These are phyloP conservation scores for Bombardia bombarda DNA, from an alignment of 495 filamentous ascomycete species.

Conservation along the genomic window DNA sequence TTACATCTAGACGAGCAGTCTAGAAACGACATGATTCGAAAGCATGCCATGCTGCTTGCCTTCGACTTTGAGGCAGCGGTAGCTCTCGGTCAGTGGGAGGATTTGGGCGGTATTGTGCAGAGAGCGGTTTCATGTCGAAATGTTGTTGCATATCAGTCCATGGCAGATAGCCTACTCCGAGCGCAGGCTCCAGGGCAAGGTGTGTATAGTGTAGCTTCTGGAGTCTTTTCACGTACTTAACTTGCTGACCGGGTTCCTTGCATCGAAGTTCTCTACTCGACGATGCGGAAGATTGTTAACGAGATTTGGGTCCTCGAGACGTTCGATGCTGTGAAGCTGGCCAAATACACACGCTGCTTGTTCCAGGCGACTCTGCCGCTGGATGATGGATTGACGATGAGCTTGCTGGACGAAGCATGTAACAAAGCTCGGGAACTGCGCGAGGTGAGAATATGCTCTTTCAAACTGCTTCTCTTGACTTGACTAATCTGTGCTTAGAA, in stretches of 20 bases:
- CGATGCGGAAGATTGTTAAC: slow-evolving; percentile 55
- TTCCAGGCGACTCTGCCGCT: slow-evolving; percentile 54
- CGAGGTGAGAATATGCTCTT: slow-evolving; percentile 21
- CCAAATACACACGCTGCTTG: slow-evolving; percentile 65
- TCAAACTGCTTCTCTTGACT: neutral
- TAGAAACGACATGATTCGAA: slow-evolving; percentile 46
- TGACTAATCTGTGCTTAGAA: slow-evolving; percentile 7
- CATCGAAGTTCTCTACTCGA: slow-evolving; percentile 35
- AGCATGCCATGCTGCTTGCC: slow-evolving; percentile 54
- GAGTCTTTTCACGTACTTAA: neutral
- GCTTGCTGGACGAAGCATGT: slow-evolving; percentile 50
- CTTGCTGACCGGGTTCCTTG: neutral
- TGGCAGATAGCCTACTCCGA: slow-evolving; percentile 55
- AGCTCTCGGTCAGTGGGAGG: slow-evolving; percentile 58
- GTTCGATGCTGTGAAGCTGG: slow-evolving; percentile 47
- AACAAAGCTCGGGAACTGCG: slow-evolving; percentile 36
- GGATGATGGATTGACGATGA: slow-evolving; percentile 38
- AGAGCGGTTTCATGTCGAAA: slow-evolving; percentile 34
- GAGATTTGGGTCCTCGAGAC: slow-evolving; percentile 46
- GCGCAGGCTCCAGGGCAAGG: slow-evolving; percentile 44
- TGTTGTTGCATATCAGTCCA: slow-evolving; percentile 35
- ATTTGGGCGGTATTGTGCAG: slow-evolving; percentile 52
- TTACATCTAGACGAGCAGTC: slow-evolving; percentile 33
- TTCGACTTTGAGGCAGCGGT: slow-evolving; percentile 73
- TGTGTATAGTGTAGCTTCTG: slow-evolving; percentile 13